These are phyloP conservation scores for Datisca glomerata DNA, from an alignment of 306 rosid genomes.

Conservation along the genomic window DNA sequence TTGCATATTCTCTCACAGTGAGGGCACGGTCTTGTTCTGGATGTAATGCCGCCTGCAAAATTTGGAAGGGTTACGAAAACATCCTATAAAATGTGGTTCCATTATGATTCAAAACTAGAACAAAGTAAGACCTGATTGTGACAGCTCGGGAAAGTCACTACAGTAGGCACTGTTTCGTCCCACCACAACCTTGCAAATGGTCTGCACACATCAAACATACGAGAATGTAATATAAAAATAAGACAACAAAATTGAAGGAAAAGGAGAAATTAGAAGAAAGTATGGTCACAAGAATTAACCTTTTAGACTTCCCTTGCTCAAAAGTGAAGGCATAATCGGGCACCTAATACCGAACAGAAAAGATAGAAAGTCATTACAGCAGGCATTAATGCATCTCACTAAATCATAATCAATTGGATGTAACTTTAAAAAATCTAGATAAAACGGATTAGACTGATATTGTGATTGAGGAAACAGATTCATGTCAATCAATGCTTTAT, in stretches of 20 bases:
- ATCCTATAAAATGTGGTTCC: background rate
- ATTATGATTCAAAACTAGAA: conserved; percentile 8
- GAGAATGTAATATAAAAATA: background rate
- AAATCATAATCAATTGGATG: no score
- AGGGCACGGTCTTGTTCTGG: conserved; percentile 79
- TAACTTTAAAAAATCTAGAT: no score
- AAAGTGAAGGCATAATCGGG: conserved; percentile 64
- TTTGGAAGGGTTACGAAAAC: conserved; percentile 4
- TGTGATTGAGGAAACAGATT: no score
- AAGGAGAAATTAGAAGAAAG: conserved; percentile 3
- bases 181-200: conserved; percentile 93
- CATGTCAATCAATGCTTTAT: no score
- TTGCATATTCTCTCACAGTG: conserved; percentile 71
- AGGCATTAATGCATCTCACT: no score
- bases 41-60: conserved; percentile 50
- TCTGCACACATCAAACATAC: conserved; percentile 20
- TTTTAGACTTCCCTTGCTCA: conserved; percentile 72
- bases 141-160: conserved; percentile 58
- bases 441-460: no score
- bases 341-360: conserved; percentile 29
- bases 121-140: conserved; percentile 47
- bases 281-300: conserved; percentile 23
- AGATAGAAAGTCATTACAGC: background rate
- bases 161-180: conserved; percentile 93
- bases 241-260: conserved; percentile 1